These are phyloP conservation scores for Didymella lethalis DNA, from an alignment of 2,329 filamentous ascomycete genomes.

Conservation along the genomic window DNA sequence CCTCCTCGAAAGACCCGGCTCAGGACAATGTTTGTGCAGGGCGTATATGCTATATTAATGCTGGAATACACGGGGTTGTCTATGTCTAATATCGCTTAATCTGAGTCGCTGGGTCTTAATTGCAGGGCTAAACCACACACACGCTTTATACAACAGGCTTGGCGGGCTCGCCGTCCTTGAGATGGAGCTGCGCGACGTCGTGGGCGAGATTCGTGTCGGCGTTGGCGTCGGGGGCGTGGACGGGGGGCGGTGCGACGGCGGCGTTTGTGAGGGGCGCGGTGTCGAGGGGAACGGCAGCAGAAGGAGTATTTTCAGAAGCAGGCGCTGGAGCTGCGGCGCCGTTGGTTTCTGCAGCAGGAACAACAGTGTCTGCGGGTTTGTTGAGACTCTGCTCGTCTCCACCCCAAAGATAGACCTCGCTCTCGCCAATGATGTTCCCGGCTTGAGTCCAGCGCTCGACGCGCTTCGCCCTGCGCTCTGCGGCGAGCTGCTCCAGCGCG, in stretches of 20 bases:
- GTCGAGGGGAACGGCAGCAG: not conserved
- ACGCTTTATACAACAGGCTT: slow-evolving; percentile 21
- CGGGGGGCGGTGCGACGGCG: slow-evolving; percentile 5
- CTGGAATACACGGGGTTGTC: not conserved
- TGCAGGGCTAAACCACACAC: not conserved
- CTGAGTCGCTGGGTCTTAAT: not conserved
- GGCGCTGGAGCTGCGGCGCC: not conserved
- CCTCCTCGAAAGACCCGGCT: too few species aligned
- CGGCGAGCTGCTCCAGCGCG: slow-evolving; percentile 75
- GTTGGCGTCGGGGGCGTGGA: slow-evolving; percentile 10
- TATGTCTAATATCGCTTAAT: slow-evolving; percentile 8
- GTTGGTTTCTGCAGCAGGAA: not conserved
- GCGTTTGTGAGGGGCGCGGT: slow-evolving; percentile 5
- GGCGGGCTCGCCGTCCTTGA: slow-evolving; percentile 33
- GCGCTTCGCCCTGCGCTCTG: slow-evolving; percentile 69
- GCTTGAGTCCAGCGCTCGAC: slow-evolving; percentile 77
- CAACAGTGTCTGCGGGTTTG: not conserved
- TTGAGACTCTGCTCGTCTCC: slow-evolving; percentile 51
- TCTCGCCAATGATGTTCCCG: slow-evolving; percentile 84
- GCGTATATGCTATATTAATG: too few species aligned
- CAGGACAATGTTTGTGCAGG: too few species aligned
- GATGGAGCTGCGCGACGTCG: slow-evolving; percentile 35
- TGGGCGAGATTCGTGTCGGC: slow-evolving; percentile 26
- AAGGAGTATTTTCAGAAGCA: not conserved
- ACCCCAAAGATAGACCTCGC: slow-evolving; percentile 87